These are phyloP conservation scores for Cronartium ribicola DNA, from an alignment of 1,284 basidiomycete species.

Conservation along the genomic window DNA sequence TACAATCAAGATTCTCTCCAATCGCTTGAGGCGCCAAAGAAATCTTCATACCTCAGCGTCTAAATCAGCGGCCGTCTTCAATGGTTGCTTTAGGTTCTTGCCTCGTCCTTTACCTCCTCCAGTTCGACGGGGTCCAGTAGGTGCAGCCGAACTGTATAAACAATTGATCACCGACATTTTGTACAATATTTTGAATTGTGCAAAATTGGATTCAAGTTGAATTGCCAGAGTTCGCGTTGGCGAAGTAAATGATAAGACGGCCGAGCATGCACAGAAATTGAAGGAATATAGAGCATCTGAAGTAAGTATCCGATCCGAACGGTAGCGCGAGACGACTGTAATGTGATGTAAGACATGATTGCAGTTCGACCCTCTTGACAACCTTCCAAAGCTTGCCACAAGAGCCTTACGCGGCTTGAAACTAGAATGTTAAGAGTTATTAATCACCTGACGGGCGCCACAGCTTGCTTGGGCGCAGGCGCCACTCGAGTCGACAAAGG, in stretches of 20 bases:
- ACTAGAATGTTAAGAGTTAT: constrained; percentile 27
- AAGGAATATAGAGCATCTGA: neutral
- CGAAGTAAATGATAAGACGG: no score
- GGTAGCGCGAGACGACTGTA: constrained; percentile 3
- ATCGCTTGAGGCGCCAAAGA: neutral
- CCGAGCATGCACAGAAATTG: no score
- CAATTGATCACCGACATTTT: neutral
- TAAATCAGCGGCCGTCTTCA: constrained; percentile 33
- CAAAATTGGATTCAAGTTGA: no score
- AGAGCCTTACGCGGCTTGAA: neutral
- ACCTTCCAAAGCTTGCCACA: constrained; percentile 8
- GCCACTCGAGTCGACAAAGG: constrained; percentile 37
- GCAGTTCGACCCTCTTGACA: neutral
- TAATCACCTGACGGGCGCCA: constrained; percentile 35
- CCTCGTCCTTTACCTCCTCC: constrained; percentile 15
- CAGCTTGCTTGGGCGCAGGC: constrained; percentile 25
- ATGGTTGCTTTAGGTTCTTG: constrained; percentile 16
- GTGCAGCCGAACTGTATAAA: neutral
- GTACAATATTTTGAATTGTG: no score
- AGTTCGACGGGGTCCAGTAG: neutral
- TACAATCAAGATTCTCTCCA: neutral
- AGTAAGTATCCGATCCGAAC: constrained; percentile 7
- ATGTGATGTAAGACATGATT: neutral
- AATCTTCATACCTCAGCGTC: constrained; percentile 35
- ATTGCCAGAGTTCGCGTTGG: no score